Base-by-base conservation (phyloP, 768 basidiomycete genomes). In the Pleurotus eryngii region DNA sequence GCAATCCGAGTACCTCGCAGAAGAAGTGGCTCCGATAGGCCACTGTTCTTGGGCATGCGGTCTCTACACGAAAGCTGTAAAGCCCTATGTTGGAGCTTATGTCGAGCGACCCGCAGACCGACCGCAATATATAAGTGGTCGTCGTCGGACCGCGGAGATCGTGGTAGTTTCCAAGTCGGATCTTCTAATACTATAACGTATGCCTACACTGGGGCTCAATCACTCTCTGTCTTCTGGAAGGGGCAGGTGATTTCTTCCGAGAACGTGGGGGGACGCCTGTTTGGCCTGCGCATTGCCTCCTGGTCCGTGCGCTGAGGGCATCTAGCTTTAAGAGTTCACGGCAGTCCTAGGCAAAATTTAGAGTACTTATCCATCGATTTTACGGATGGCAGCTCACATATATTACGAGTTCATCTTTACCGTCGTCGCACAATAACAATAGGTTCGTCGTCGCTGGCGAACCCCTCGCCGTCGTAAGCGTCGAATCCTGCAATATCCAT, bases 371-470 rank as follows among this genome's bases (percentile, higher is more conserved):
- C 51, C 51, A 24, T 26, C 39, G 18, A 24, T 54, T 42, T 39
- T 54, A 20, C 51, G 24, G 37, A 54, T 54, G 51, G 42, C 42
- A 54, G 39, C 15, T 12, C 51, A 54, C 24, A 54, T 54, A 54
- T 40, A 22, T 42, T 18, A 18, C 18, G n/a, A 54, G 20, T 40
- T 11, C 39, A 39, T 42, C 51, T 12, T 54, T 26, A 17, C 39
- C 51, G 15, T 42, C 51, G 37, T 39, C 24, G 18, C 39, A 15
- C 51, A 54, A 40, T 54, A 54, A 54, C 51, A 24, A 37, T 39
- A 54, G 30, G 51, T n/a, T 39, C 37, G 38, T 54, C 37, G 51
- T 54, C 39, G 51, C 51, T 54, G 51, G 51, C 51, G 51, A 42
- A 35, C 49, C 14, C 49, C 27, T 51, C 49, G 49, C 39, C 51